phyloP scores from a whole-genome alignment of 1,139 yeast species.

The Scheffersomyces parashehatae region DNA sequence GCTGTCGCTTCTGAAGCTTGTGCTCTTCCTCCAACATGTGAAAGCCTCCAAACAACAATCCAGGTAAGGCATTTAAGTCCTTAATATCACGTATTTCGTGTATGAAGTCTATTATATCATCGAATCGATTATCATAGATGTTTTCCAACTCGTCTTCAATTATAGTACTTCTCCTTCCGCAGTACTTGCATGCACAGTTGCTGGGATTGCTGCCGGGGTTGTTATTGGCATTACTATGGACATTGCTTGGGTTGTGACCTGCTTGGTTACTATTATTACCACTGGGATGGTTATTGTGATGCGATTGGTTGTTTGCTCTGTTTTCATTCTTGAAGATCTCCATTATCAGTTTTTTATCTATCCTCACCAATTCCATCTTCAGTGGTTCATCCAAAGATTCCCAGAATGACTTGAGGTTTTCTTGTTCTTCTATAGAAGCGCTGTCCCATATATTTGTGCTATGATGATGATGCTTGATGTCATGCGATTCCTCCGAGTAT shows the following conservation, averaged over 20 bases:
- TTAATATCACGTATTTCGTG: slow-evolving; percentile 43
- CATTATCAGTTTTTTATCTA: slow-evolving; percentile 72
- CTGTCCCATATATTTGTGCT: slow-evolving; percentile 56
- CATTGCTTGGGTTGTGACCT: slow-evolving; percentile 5
- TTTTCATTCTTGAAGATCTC: slow-evolving; percentile 52
- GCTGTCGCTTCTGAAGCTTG: slow-evolving; percentile 31
- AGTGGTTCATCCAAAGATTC: slow-evolving; percentile 58
- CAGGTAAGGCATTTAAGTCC: slow-evolving; percentile 43
- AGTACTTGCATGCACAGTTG: slow-evolving; percentile 70
- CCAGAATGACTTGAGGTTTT: slow-evolving; percentile 69
- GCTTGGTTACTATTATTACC: background rate
- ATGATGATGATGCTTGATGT: slow-evolving; percentile 12
- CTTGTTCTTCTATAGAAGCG: slow-evolving; percentile 57
- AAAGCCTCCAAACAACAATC: slow-evolving; percentile 40
- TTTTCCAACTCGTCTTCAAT: slow-evolving; percentile 74
- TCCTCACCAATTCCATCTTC: slow-evolving; percentile 61
- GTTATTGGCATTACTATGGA: slow-evolving; percentile 4
- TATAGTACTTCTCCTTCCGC: slow-evolving; percentile 74
- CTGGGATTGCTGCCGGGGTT: slow-evolving; percentile 5
- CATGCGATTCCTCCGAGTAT: slow-evolving; percentile 11
- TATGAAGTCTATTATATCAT: slow-evolving; percentile 42
- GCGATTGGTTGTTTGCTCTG: slow-evolving; percentile 10
- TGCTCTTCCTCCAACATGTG: slow-evolving; percentile 43
- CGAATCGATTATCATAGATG: slow-evolving; percentile 60
- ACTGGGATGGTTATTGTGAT: slow-evolving; percentile 1